Evolutionary conservation across 164 flowering plant genomes (phyloP), one percentile per base, ranked within the genome.

Genomic region (Vitis cinerea): DNA sequence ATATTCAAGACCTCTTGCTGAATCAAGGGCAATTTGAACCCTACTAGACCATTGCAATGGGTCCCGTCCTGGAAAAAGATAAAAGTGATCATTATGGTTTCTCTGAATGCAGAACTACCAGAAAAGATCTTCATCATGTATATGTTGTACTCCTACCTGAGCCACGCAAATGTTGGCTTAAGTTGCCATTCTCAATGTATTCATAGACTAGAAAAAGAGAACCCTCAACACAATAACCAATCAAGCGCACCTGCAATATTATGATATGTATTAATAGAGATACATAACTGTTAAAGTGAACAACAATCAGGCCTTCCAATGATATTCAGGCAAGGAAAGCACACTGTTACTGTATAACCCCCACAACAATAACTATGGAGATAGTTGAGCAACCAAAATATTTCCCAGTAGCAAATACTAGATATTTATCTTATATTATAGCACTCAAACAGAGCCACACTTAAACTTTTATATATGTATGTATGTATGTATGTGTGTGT

Each of bases 1-100:
- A 76, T 94, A 92, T 76, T 94, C 98, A 63, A 94, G 97, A 65
- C 99, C 99, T 78, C 99, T 85, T 9, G 99, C 99, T 31, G 99
- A 91, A 77, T 94, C 97, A 37, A 94, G 91, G 59, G 99, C 99
- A 66, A 94, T 92, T 75, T 92, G 99, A 70, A 94, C 90, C 80
- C 99, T 82, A 23, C 80, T 65, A 73, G 89, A 50, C 98, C 98
- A 94, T 66, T 94, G 75, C 48, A 94, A 78, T 30, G 92, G 89
- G 8, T 85, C 89, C 78, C 78, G 82, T 16, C 75, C 97, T 92
- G 80, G 17, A 79, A 67, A 64, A 57, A 80, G 10, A 59, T 10
- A 13, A 8, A 62, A 10, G 60, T 19, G 58, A 27, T 61, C 30
- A 53, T 70, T 12, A 59, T 14, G 19, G 49, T 64, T 64, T 13